Evolutionary conservation across 179 eudicot genomes (phyloP), one percentile per base, ranked within the genome.

Genomic region (Spinacia oleracea): DNA sequence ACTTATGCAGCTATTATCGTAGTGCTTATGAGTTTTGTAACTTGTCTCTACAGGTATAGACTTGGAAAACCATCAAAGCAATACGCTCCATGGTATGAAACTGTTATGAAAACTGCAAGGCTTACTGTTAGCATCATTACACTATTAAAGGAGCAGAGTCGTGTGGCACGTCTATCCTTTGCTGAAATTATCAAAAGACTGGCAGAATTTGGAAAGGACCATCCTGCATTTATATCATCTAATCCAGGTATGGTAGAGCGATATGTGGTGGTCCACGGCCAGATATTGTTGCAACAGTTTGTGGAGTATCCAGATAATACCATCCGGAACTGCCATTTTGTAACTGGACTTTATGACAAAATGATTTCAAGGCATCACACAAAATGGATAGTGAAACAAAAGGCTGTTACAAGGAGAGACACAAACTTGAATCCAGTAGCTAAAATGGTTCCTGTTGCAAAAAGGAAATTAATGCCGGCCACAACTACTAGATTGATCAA

Each of bases 31-130:
- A 45, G 50, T 45, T 45, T 45, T 5, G 14, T 45, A 45, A 45
- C 50, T 45, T 45, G 50, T 45, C 2, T 45, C 14, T 45, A 38
- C 84, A 96, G 99, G 99, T 94, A 96, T 81, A 88, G 98, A 76
- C 98, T 96, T 77, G 99, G 99, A 66, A 94, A 89, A 73, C 99
- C 99, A 69, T 89, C 97, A 71, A 96, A 96, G 81, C 98, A 92
- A 74, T 96, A 94, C 84, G 92, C 88, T 70, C 92, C 95, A 7
- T 96, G 99, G 99, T 94, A 94, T 83, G 90, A 90, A 73, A 90
- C 94, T 55, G 95, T 96, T 70, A 82, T 94, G 23, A 94, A 88
- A 84, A 96, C 98, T 70, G 99, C 95, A 34, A 88, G 88, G 81
- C 89, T 96, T 75, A 94, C 90, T 43, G 88, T 92, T 45, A 73